Evolutionary conservation across 192 early-diverging fungal genomes (phyloP), one percentile per base, ranked within the genome.

Genomic region (Linnemannia exigua): DNA sequence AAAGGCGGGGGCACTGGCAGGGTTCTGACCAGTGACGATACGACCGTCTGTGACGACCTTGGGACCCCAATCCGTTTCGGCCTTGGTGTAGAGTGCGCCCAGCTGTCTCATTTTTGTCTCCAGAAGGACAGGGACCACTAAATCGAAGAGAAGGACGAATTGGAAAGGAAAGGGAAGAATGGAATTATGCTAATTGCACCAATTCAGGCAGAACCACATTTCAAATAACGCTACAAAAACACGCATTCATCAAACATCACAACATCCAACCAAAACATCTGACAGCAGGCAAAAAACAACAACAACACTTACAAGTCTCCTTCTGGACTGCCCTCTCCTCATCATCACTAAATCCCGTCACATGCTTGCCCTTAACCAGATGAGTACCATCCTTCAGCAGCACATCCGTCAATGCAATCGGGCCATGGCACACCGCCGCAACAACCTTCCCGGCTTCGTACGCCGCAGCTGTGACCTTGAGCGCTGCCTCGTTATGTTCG

Each of bases 271-370:
- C 7, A 22, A 31, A 61, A 12, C n/a, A n/a, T n/a, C n/a, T n/a
- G n/a, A n/a, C n/a, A 50, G 48, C 48, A 50, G 9, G 48, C 48
- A 50, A 47, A 38, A 69, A 69, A 46, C 52, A 54, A 25, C 22
- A 54, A 33, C 15, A 48, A 4, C 33, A 67, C 67, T 31, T 79
- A 67, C 61, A 67, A 33, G 86, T 70, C 67, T 87, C 84, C 8
- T 93, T 47, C 3, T 77, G 69, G 50, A 94, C 73, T 36, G 81
- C 71, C 15, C 89, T 87, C 72, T 96, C 96, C 70, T 95, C 96
- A 66, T 81, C 78, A 75, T 93, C 92, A 20, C 94, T 89, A 79
- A 96, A 96, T 20, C 94, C 95, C 0, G 96, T 96, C 22, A 96
- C 91, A 1, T 84, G 88, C 69, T 90, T 94, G 35, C 94, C 94